Conservation (phyloP, 2,329 filamentous ascomycete genomes). For the Cladosporium sp. region DNA sequence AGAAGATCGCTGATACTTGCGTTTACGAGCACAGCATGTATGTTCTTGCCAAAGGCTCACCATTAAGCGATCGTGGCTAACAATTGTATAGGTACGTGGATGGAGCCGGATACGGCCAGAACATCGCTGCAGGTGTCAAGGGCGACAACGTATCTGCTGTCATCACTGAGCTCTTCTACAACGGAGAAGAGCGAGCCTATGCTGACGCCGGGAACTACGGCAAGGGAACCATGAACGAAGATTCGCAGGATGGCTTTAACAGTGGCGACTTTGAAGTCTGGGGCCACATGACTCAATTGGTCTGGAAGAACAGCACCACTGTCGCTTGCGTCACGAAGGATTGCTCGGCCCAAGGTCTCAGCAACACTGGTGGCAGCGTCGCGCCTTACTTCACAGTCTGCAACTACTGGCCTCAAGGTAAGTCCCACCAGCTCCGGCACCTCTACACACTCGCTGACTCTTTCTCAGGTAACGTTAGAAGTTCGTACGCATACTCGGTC, state of each 20-base stretch:
- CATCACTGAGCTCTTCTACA: conserved; percentile 85
- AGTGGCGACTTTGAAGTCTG: conserved; percentile 60
- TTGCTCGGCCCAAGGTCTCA: conserved; percentile 52
- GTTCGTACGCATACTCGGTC: conserved; percentile 53
- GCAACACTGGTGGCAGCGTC: conserved; percentile 38
- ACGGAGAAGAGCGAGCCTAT: conserved; percentile 57
- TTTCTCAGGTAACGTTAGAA: conserved; percentile 50
- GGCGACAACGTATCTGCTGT: conserved; percentile 59
- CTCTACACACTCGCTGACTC: background rate
- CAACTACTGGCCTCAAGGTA: conserved; percentile 77
- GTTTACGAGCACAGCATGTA: conserved; percentile 73
- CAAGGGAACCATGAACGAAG: background rate
- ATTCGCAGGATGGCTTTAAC: conserved; percentile 48
- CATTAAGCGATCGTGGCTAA: conserved; percentile 28
- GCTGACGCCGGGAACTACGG: conserved; percentile 49
- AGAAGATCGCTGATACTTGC: conserved; percentile 61
- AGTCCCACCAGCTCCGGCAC: conserved; percentile 27
- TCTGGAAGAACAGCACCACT: conserved; percentile 61
- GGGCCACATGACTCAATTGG: conserved; percentile 73
- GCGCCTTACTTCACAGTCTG: conserved; percentile 74
- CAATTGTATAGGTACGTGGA: conserved; percentile 46
- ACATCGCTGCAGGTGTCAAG: conserved; percentile 69
- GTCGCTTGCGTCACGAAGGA: conserved; percentile 60
- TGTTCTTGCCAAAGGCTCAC: conserved; percentile 31
- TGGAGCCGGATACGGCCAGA: conserved; percentile 76